Base-by-base conservation (phyloP, 352 stramenopile genomes). In the Phytopythium delawarense region DNA sequence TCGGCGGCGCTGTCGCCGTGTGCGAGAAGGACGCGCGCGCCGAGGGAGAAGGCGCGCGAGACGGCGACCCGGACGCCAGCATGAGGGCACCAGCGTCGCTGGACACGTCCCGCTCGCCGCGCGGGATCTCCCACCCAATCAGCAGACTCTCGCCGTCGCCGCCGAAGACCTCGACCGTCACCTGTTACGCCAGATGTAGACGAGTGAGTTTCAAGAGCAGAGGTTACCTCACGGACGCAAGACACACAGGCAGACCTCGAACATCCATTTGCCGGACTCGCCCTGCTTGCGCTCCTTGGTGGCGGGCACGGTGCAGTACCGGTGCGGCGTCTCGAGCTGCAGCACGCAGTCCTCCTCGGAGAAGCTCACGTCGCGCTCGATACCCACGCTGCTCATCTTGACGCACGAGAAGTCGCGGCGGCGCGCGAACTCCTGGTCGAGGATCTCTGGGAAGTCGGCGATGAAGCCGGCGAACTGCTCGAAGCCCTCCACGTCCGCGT, bases 241-340 rank as follows among this genome's bases (percentile, higher is more conserved):
- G 7, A 23, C 45, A 18, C 45, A 32, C 25, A 9, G 12, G 30
- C 45, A 13, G 12, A 57, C 51, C 66, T 93, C 81, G 37, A 88
- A 93, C 80, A 93, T 89, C 84, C 84, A 93, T 52, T 81, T 80
- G 5, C 81, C 81, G 21, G 80, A 89, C 59, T 91, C 80, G 2
- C 81, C 84, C 63, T 87, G 80, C 18, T 77, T 76, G 16, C 81
- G 73, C 56, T 83, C 76, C 58, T 91, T 93, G 7, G 81, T 93
- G 15, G 79, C 84, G 25, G 87, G 55, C 4, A 89, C 80, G 1
- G 84, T 87, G 59, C 81, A 91, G 52, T 93, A 91, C 21, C 72
- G 70, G 62, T 89, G 73, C 9, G 84, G 75, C 16, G 67, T 71
- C 34, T 90, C 81, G 8, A 93, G 75, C 53, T 91, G 79, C 30